These are phyloP conservation scores for Candida boidinii DNA, from an alignment of 805 yeast genomes.

Conservation along the genomic window DNA sequence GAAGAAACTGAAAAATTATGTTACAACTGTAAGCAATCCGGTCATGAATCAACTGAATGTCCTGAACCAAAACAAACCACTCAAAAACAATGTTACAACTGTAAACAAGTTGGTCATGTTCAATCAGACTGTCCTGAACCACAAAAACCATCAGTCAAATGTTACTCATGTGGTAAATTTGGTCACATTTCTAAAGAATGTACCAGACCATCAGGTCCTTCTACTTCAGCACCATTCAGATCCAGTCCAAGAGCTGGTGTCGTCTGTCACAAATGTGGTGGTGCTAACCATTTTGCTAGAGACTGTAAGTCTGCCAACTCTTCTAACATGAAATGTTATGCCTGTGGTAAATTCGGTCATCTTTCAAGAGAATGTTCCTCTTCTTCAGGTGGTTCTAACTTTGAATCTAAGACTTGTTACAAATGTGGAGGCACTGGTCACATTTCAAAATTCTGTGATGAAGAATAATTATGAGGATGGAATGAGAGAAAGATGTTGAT, in stretches of 20 bases:
- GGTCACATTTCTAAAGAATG: conserved; percentile 85
- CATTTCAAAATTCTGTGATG: conserved; percentile 71
- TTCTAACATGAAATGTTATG: conserved; percentile 66
- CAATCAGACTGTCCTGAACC: conserved; percentile 74
- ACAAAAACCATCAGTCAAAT: conserved; percentile 37
- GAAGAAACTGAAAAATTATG: conserved; percentile 77
- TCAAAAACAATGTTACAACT: conserved; percentile 86
- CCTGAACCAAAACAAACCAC: conserved; percentile 80
- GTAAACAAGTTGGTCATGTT: conserved; percentile 87
- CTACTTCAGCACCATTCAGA: conserved; percentile 14
- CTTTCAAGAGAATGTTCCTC: conserved; percentile 74
- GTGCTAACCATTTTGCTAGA: conserved; percentile 88
- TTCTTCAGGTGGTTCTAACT: conserved; percentile 39
- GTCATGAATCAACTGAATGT: conserved; percentile 85
- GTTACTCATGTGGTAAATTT: conserved; percentile 69
- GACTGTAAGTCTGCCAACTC: conserved; percentile 64
- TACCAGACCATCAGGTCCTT: conserved; percentile 30
- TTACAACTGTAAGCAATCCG: conserved; percentile 87
- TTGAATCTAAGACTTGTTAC: conserved; percentile 51
- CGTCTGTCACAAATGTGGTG: conserved; percentile 86
- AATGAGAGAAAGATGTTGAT: too few species aligned
- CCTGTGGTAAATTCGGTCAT: conserved; percentile 89
- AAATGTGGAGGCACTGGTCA: conserved; percentile 77
- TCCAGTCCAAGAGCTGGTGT: conserved; percentile 26
- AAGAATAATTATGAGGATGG: too few species aligned